Evolutionary conservation across 257 asterid species (phyloP).

Genomic region (Anisodus tanguticus): DNA sequence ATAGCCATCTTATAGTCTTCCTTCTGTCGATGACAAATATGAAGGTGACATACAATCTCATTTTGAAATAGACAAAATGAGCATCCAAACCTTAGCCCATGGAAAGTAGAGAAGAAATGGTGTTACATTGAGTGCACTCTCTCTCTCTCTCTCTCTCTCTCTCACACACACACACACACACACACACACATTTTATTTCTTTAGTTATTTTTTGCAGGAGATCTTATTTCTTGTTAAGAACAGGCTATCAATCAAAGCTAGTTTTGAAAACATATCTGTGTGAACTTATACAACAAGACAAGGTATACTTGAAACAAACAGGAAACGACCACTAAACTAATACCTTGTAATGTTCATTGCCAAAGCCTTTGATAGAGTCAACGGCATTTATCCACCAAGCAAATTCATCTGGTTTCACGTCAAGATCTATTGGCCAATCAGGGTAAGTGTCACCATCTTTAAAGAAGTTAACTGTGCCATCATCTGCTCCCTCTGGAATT

Average conservation of each 20-base stretch:
- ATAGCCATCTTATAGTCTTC: slow-evolving; percentile 48
- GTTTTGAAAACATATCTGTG: slow-evolving; percentile 9
- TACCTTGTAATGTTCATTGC: slow-evolving; percentile 52
- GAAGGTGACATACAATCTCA: background rate
- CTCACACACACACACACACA: no score
- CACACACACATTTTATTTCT: background rate
- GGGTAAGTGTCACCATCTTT: slow-evolving; percentile 50
- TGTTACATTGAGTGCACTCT: slow-evolving; percentile 1
- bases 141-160: background rate
- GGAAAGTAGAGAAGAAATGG: slow-evolving; percentile 14
- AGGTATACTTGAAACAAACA: slow-evolving; percentile 6
- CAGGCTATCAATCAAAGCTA: slow-evolving; percentile 6
- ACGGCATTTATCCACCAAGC: slow-evolving; percentile 51
- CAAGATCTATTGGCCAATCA: slow-evolving; percentile 52
- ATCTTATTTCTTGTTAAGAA: background rate
- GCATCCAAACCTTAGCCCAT: background rate
- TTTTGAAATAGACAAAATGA: background rate
- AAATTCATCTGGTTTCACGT: slow-evolving; percentile 41
- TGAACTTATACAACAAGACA: background rate
- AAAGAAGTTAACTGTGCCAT: slow-evolving; percentile 45
- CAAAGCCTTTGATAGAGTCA: slow-evolving; percentile 41
- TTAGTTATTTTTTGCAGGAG: background rate
- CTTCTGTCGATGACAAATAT: slow-evolving; percentile 34
- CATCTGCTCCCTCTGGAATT: slow-evolving; percentile 56
- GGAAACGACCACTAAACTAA: background rate